Conservation (phyloP, 2,329 filamentous ascomycete species). For the Xylaria sp. region DNA sequence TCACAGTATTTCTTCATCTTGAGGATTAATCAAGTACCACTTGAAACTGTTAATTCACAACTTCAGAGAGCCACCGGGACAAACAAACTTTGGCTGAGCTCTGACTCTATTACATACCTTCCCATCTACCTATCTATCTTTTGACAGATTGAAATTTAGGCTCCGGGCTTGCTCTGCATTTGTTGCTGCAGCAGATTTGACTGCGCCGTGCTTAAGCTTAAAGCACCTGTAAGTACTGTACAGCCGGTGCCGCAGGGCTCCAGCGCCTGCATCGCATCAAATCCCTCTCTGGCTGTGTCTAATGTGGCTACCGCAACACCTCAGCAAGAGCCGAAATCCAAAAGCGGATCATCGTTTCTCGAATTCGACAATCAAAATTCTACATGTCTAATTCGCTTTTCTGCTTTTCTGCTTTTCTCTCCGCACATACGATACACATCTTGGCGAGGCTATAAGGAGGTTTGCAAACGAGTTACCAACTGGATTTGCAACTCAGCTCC, state of each 20-base stretch:
- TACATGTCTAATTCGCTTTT: neutral
- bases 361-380: neutral
- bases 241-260: slow-evolving; percentile 3
- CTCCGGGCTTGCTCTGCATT: neutral
- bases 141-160: neutral
- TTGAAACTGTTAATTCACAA: neutral
- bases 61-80: neutral
- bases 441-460: neutral
- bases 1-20: neutral
- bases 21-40: neutral
- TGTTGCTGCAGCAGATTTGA: neutral
- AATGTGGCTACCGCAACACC: neutral
- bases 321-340: neutral
- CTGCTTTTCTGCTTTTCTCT: too few relatives aligned
- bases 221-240: neutral
- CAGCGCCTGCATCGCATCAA: slow-evolving; percentile 14
- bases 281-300: slow-evolving; percentile 5
- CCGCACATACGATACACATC: neutral
- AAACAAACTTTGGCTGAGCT: neutral
- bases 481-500: neutral
- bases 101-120: neutral
- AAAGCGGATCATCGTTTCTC: neutral
- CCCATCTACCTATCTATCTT: neutral
- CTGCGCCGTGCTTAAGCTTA: neutral
- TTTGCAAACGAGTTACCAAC: neutral